Evolutionary conservation across 345 rosid species (phyloP).

Genomic region (Kandelia obovata): DNA sequence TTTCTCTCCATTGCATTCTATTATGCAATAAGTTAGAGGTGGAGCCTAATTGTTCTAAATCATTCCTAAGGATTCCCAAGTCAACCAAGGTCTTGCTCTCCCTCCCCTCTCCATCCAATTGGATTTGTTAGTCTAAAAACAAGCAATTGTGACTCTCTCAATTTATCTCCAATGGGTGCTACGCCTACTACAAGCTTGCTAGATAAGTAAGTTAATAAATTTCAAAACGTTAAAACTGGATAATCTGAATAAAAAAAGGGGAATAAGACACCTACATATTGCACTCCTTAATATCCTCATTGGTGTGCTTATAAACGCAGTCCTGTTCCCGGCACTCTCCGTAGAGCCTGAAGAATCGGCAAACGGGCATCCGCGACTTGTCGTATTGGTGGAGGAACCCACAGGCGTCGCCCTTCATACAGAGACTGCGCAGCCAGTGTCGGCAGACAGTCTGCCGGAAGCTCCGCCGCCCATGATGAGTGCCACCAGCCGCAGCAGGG

Average conservation of each 20-base stretch:
- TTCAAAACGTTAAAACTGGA: neutral
- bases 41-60: too few species aligned
- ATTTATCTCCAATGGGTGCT: too few species aligned
- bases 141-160: too few species aligned
- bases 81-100: too few species aligned
- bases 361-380: constrained; percentile 95
- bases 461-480: constrained; percentile 61
- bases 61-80: too few species aligned
- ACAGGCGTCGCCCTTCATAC: constrained; percentile 99
- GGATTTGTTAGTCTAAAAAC: too few species aligned
- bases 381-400: constrained; percentile 98
- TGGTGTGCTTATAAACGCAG: constrained; percentile 94
- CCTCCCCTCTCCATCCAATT: too few species aligned
- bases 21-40: too few species aligned
- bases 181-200: neutral
- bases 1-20: too few species aligned
- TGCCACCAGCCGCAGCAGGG: constrained; percentile 13
- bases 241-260: too few species aligned
- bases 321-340: constrained; percentile 99
- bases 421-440: constrained; percentile 97
- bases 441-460: constrained; percentile 97
- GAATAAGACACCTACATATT: constrained; percentile 58
- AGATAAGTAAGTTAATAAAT: neutral
- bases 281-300: constrained; percentile 97
- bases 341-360: constrained; percentile 75